These are phyloP conservation scores for Leccinum truebloodii DNA, from an alignment of 768 basidiomycete species.

Conservation along the genomic window DNA sequence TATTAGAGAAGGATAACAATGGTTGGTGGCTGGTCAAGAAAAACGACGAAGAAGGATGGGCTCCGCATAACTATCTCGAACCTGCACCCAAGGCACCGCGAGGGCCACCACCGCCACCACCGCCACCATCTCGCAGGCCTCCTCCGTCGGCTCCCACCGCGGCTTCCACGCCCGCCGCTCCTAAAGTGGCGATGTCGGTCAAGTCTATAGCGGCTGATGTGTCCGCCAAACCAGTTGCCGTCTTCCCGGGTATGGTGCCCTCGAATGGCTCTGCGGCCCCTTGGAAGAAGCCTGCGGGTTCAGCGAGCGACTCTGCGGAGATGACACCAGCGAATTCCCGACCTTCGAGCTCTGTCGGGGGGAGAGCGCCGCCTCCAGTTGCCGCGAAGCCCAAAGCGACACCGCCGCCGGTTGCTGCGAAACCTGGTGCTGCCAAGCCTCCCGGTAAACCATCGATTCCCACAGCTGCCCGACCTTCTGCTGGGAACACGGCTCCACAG, in stretches of 20 bases:
- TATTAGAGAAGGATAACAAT: slow-evolving; percentile 89
- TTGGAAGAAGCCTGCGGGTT: slow-evolving; percentile 62
- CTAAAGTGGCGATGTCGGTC: slow-evolving; percentile 37
- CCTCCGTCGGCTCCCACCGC: slow-evolving; percentile 47
- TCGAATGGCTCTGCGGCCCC: slow-evolving; percentile 70
- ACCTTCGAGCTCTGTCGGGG: slow-evolving; percentile 49
- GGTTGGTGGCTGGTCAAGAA: slow-evolving; percentile 99
- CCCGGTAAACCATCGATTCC: slow-evolving; percentile 66
- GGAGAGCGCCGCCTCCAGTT: slow-evolving; percentile 59
- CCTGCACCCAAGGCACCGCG: slow-evolving; percentile 67
- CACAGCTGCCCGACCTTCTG: slow-evolving; percentile 51
- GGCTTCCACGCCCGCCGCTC: slow-evolving; percentile 35
- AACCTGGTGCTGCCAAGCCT: slow-evolving; percentile 51
- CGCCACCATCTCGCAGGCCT: slow-evolving; percentile 55
- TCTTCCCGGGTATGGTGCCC: slow-evolving; percentile 75
- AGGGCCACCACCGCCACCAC: slow-evolving; percentile 66
- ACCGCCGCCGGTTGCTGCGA: slow-evolving; percentile 57
- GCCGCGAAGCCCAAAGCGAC: slow-evolving; percentile 64
- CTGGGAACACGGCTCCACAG: slow-evolving; percentile 35
- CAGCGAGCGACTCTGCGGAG: slow-evolving; percentile 35
- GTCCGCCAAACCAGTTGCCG: slow-evolving; percentile 76
- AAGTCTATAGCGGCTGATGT: slow-evolving; percentile 55
- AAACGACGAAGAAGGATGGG: slow-evolving; percentile 84
- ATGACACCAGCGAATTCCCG: slow-evolving; percentile 48
- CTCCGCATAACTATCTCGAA: slow-evolving; percentile 92